A percentile compares a stretch with the other conserved stretches of the same genome.
phyloP scores from a whole-genome alignment of 2,329 filamentous ascomycete genomes.

The Neonectria magnoliae region DNA sequence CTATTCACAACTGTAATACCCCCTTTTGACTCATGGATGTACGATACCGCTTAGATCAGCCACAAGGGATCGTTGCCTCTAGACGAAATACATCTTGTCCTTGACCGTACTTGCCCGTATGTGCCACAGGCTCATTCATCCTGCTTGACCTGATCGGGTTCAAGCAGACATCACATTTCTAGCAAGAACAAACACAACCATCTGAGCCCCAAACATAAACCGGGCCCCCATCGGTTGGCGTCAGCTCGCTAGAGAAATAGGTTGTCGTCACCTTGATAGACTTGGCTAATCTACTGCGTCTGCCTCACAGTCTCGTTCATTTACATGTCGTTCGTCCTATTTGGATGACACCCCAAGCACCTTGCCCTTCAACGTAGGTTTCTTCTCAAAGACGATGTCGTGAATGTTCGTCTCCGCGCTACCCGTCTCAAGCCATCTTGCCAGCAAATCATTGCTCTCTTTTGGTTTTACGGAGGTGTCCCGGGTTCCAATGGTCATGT shows the following conservation, averaged over 20 bases:
- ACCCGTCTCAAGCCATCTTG: slow-evolving; percentile 74
- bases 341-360: slow-evolving; percentile 61
- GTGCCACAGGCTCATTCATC: background rate
- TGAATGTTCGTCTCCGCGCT: slow-evolving; percentile 55
- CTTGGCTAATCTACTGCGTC: background rate
- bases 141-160: background rate
- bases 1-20: slow-evolving; percentile 20
- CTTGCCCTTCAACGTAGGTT: slow-evolving; percentile 58
- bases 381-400: slow-evolving; percentile 61
- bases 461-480: slow-evolving; percentile 82
- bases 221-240: background rate
- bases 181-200: too few species aligned
- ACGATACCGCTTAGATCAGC: slow-evolving; percentile 9
- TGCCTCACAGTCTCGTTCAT: background rate
- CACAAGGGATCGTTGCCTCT: background rate
- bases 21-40: slow-evolving; percentile 11
- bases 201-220: background rate
- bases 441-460: slow-evolving; percentile 89
- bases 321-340: slow-evolving; percentile 42
- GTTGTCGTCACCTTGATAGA: background rate
- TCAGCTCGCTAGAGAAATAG: background rate
- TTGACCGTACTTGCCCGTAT: background rate
- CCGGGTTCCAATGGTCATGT: slow-evolving; percentile 90
- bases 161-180: background rate
- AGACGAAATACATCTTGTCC: background rate